phyloP scores from a whole-genome alignment of 2,329 filamentous ascomycete species.

The Microsporum ferrugineum region DNA sequence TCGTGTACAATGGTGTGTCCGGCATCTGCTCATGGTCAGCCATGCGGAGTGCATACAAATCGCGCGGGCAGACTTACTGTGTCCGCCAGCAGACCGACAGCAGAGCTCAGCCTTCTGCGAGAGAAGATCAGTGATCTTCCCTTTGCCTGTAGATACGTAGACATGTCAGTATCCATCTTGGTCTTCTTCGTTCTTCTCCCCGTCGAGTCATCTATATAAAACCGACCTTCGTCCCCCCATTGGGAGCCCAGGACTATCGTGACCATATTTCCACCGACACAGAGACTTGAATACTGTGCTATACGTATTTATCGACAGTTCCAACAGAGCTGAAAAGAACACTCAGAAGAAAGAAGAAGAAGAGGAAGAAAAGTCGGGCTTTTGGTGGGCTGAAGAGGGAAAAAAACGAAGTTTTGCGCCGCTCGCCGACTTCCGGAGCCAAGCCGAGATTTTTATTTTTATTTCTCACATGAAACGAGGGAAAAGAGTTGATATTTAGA shows the following conservation, averaged over 20 bases:
- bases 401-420: background rate
- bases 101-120: constrained; percentile 35
- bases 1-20: constrained; percentile 40
- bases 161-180: background rate
- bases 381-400: background rate
- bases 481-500: background rate
- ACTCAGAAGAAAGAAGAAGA: background rate
- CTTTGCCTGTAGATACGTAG: constrained; percentile 28
- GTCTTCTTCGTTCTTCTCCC: background rate
- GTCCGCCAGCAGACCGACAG: constrained; percentile 37
- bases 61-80: constrained; percentile 29
- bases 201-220: background rate
- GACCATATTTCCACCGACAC: constrained; percentile 18
- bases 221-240: constrained; percentile 39
- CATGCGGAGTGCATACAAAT: background rate
- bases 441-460: background rate
- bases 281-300: background rate
- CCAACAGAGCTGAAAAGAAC: background rate
- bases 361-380: background rate
- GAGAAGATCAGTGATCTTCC: constrained; percentile 39
- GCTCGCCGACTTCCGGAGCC: background rate
- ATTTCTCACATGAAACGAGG: background rate
- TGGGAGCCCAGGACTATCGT: constrained; percentile 38
- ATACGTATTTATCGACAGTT: background rate
- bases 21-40: constrained; percentile 23